phyloP scores from a whole-genome alignment of 2,329 filamentous ascomycete species.

The Microdochium nivale region DNA sequence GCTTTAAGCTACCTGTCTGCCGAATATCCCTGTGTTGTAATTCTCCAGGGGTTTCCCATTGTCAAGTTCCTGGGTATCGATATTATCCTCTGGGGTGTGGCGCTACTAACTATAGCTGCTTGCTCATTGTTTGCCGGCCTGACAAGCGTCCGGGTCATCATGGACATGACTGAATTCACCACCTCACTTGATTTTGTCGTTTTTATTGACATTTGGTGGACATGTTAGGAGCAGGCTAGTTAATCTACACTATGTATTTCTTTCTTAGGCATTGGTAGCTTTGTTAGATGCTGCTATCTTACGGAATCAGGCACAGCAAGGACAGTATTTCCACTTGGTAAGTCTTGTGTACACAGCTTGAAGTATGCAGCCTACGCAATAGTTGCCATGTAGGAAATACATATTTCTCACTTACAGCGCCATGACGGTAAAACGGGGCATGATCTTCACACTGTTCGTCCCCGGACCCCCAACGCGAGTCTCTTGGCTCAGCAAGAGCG shows the following conservation, averaged over 20 bases:
- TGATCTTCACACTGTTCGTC: constrained; percentile 9
- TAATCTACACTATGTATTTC: constrained; percentile 12
- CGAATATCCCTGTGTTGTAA: constrained; percentile 29
- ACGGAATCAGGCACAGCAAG: constrained; percentile 11
- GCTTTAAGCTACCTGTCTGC: constrained; percentile 24
- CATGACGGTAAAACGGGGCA: constrained; percentile 9
- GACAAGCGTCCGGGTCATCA: constrained; percentile 9
- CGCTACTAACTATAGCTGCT: constrained; percentile 13
- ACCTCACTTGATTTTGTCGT: constrained; percentile 13
- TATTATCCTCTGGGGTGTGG: constrained; percentile 30
- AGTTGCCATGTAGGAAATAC: constrained; percentile 8
- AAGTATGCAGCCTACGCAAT: neutral
- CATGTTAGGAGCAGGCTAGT: constrained; percentile 13
- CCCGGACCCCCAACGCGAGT: constrained; percentile 10
- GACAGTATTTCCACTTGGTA: constrained; percentile 9
- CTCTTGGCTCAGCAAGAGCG: constrained; percentile 10
- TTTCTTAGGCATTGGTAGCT: constrained; percentile 11
- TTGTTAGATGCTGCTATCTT: constrained; percentile 11
- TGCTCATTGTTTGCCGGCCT: constrained; percentile 11
- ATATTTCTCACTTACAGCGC: constrained; percentile 10
- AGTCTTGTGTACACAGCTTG: neutral
- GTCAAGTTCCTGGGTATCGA: constrained; percentile 25
- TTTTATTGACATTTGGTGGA: constrained; percentile 16
- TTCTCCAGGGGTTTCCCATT: constrained; percentile 21
- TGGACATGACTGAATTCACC: constrained; percentile 13